Conservation (phyloP, 495 filamentous ascomycete species). For the Daldinia vernicosa region DNA sequence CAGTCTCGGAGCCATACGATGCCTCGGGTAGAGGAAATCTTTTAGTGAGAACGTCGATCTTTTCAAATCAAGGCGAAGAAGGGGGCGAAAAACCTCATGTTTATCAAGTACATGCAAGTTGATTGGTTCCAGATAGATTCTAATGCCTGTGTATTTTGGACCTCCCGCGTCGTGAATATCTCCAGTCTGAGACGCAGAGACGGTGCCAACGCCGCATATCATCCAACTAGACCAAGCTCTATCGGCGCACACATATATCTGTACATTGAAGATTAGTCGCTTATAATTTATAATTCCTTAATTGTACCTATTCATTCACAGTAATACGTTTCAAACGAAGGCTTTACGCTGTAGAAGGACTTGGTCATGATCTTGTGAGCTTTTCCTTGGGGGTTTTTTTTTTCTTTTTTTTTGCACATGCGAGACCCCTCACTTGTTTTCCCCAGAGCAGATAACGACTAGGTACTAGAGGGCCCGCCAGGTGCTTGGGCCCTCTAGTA, state of each 20-base stretch:
- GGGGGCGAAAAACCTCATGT: slow-evolving; percentile 31
- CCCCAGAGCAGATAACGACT: slow-evolving; percentile 1
- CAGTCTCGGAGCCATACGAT: slow-evolving; percentile 30
- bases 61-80: slow-evolving; percentile 33
- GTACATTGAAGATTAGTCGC: slow-evolving; percentile 8
- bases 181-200: slow-evolving; percentile 16
- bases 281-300: not conserved
- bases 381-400: too few relatives aligned
- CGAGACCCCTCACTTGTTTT: slow-evolving; percentile 15
- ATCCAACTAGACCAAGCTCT: slow-evolving; percentile 33
- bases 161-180: slow-evolving; percentile 33
- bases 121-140: slow-evolving; percentile 31
- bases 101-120: slow-evolving; percentile 25
- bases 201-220: slow-evolving; percentile 33
- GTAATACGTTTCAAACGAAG: slow-evolving; percentile 1
- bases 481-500: too few relatives aligned
- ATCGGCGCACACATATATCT: slow-evolving; percentile 19
- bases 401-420: slow-evolving; percentile 9
- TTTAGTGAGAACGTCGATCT: slow-evolving; percentile 25
- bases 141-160: slow-evolving; percentile 29
- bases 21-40: slow-evolving; percentile 23
- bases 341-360: not conserved
- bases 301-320: slow-evolving; percentile 18
- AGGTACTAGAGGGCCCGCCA: too few relatives aligned
- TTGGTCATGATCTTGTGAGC: slow-evolving; percentile 15